phyloP scores from a whole-genome alignment of 2,329 filamentous ascomycete species.

The Colletotrichum sp. region DNA sequence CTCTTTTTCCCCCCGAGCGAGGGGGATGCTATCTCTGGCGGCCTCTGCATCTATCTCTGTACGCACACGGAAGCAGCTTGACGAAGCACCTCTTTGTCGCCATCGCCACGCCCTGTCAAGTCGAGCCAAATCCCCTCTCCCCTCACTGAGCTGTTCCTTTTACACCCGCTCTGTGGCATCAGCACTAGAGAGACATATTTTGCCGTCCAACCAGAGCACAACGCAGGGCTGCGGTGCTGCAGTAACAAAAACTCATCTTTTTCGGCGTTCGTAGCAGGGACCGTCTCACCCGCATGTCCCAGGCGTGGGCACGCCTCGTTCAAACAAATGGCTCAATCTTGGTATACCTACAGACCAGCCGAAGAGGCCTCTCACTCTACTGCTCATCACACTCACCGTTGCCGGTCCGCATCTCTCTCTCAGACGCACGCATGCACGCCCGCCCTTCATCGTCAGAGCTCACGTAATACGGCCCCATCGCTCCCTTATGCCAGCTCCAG shows the following conservation, averaged over 20 bases:
- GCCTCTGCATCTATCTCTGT: not conserved
- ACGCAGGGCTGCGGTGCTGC: not conserved
- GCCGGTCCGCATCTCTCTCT: not conserved
- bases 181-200: not conserved
- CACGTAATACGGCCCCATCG: not conserved
- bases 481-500: not conserved
- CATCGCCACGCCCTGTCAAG: not conserved
- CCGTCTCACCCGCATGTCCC: slow-evolving; percentile 9
- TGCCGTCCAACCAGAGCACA: not conserved
- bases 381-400: not conserved
- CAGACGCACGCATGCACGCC: not conserved
- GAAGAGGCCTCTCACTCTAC: not conserved
- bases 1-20: not conserved
- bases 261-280: not conserved
- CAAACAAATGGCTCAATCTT: not conserved
- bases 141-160: not conserved
- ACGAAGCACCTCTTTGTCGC: not conserved
- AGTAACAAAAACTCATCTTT: not conserved
- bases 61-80: not conserved
- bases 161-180: not conserved
- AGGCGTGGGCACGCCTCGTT: not conserved
- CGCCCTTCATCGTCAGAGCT: not conserved
- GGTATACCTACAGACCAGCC: not conserved
- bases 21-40: not conserved
- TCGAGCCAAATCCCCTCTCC: not conserved